Base-by-base conservation (phyloP, 2,329 filamentous ascomycete genomes). In the Diaporthe citri region DNA sequence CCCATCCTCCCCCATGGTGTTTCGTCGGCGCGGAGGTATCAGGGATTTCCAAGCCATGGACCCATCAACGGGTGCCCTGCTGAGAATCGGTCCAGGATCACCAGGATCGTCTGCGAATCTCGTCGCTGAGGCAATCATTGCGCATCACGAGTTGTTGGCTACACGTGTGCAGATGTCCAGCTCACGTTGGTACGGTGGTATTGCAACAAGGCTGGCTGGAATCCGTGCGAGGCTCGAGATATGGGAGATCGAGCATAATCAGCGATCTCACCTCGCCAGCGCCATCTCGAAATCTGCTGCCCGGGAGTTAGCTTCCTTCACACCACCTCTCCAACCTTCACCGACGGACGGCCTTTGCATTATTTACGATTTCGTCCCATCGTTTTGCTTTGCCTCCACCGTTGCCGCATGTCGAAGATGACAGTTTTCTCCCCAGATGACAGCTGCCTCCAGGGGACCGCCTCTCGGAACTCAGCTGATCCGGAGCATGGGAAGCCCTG, bases 361-460 rank as follows among this genome's bases (percentile, higher is more conserved):
- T 41, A 17, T 39, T 31, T 39, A 52, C 34, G 34, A 55, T 69
- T 52, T 69, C 48, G 17, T 69, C 64, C 64, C 64, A 55, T 69
- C 34, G 34, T 55, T 55, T 69, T 55, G 64, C 46, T 34, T 55
- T 41, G 25, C 57, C 22, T 55, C 25, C 22, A 25, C 36, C 57
- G 57, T 41, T 69, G 48, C 48, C n/a, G 48, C 64, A 48, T 10
- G 34, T 69, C 48, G 48, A 69, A 55, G 48, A 69, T 69, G 48
- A 69, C 48, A 69, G 48, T 55, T 69, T 55, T 34, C 34, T 55
- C 34, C 64, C 31, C 34, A 39, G 46, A 10, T 55, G 64, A 69
- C 64, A 69, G 64, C 48, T 55, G 64, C 64, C 64, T 69, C 48
- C 64, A 69, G 64, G 64, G 64, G 48, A 28, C 64, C 48, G n/a